Base-by-base conservation (phyloP, 192 early-diverging fungal genomes). In the Podila minutissima region DNA sequence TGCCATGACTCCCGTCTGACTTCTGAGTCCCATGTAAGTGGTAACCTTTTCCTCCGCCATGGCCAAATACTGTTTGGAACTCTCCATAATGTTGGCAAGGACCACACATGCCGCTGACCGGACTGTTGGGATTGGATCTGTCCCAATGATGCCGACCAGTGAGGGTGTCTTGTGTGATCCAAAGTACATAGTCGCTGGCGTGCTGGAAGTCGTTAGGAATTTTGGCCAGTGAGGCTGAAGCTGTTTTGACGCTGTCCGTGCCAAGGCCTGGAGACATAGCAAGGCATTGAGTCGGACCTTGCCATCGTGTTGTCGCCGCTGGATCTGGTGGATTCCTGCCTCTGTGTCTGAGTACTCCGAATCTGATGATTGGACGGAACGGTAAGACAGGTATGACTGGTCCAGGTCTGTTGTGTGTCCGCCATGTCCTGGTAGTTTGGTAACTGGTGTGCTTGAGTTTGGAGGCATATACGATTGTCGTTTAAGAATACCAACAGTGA, bases 271-370 rank as follows among this genome's bases (percentile, higher is more conserved):
- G 9, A 90, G 66, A 55, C 86, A 90, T 17, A 87, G 64, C 5
- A 90, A 46, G 7, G 87, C 89, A 71, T 90, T 88, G 13, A 86
- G 76, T 57, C 87, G 73, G 53, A 88, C 86, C 24, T 86, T 86
- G 20, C 85, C 85, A 37, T 86, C 82, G 28, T 88, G 83, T 66
- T 82, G 71, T 50, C 71, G 64, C 53, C 70, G 66, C 57, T 83
- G 69, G 38, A 67, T 69, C 28, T 60, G 46, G 4, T 71, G 59
- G 3, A 74, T 60, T 22, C 79, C 74, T 24, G 75, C 69, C 48
- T 83, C 79, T 15, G 83, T 72, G 63, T 90, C 89, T 10, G 89
- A 90, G 50, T 86, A 67, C 76, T 90, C 89, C 3, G 89, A 90
- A 55, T 88, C 89, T 17, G 87, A 90, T 17, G 76, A 79, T 20